Conservation (phyloP, 371 early-diverging fungal species). For the Umbelopsis sp. region DNA sequence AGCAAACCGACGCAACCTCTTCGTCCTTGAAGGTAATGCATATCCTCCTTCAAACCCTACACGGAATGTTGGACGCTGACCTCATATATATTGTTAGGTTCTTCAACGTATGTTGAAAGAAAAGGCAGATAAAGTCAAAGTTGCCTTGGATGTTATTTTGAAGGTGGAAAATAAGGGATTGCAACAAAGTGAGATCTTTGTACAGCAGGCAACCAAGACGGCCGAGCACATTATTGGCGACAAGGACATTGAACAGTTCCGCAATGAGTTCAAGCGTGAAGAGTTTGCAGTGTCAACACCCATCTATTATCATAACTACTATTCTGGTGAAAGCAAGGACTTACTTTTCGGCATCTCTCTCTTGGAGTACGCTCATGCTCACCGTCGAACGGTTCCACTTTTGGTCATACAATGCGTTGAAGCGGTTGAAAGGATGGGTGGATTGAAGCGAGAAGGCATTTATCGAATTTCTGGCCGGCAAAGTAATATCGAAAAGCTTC, state of each 20-base stretch:
- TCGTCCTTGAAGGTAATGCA: slow-evolving; percentile 45
- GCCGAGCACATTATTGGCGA: slow-evolving; percentile 38
- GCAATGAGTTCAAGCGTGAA: slow-evolving; percentile 44
- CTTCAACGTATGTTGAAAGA: slow-evolving; percentile 53
- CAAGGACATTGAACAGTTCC: slow-evolving; percentile 36
- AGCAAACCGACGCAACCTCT: slow-evolving; percentile 46
- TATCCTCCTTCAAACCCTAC: no score
- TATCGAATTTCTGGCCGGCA: slow-evolving; percentile 74
- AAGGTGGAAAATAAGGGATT: slow-evolving; percentile 12
- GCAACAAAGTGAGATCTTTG: slow-evolving; percentile 1
- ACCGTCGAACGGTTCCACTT: slow-evolving; percentile 53
- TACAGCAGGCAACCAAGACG: not conserved
- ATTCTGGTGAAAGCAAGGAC: slow-evolving; percentile 46
- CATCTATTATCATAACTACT: slow-evolving; percentile 55
- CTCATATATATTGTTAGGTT: slow-evolving; percentile 30
- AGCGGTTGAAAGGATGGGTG: slow-evolving; percentile 65
- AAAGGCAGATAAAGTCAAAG: slow-evolving; percentile 38
- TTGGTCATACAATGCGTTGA: slow-evolving; percentile 58
- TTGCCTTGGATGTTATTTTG: slow-evolving; percentile 43
- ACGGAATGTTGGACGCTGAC: no score
- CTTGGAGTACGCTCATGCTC: slow-evolving; percentile 44
- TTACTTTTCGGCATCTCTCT: slow-evolving; percentile 64
- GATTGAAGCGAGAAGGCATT: slow-evolving; percentile 70
- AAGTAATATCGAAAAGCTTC: slow-evolving; percentile 57
- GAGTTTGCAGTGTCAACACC: slow-evolving; percentile 45